These are phyloP conservation scores for Pachyrhizus erosus DNA, from an alignment of 306 rosid species.

Conservation along the genomic window DNA sequence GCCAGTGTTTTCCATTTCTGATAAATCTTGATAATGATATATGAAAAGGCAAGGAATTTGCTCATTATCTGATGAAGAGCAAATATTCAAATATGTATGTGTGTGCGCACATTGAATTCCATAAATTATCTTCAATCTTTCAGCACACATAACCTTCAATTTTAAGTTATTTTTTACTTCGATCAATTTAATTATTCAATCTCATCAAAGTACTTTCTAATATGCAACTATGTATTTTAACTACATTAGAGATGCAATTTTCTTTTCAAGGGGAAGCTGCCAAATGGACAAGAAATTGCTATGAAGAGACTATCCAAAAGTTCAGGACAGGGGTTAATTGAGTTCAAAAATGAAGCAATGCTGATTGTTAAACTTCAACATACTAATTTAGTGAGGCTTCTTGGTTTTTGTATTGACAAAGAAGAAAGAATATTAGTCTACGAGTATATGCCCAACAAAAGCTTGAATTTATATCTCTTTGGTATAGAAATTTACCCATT, in stretches of 20 bases:
- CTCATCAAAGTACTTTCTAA: neutral
- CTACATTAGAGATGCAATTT: neutral
- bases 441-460: neutral
- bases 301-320: constrained; percentile 46
- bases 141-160: neutral
- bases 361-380: constrained; percentile 10
- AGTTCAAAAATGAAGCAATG: neutral
- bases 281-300: constrained; percentile 47
- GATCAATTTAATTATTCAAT: neutral
- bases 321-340: neutral
- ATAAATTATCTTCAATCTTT: neutral
- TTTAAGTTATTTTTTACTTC: neutral
- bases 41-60: neutral
- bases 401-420: neutral
- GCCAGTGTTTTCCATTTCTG: neutral
- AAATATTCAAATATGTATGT: neutral
- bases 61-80: neutral
- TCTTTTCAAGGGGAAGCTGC: constrained; percentile 8
- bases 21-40: neutral
- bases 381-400: constrained; percentile 26
- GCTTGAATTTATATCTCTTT: constrained; percentile 11
- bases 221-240: neutral
- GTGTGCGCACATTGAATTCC: too few species aligned
- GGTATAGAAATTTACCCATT: neutral
- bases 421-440: constrained; percentile 28